phyloP scores from a whole-genome alignment of 345 rosid genomes.

The Garcia nutans region DNA sequence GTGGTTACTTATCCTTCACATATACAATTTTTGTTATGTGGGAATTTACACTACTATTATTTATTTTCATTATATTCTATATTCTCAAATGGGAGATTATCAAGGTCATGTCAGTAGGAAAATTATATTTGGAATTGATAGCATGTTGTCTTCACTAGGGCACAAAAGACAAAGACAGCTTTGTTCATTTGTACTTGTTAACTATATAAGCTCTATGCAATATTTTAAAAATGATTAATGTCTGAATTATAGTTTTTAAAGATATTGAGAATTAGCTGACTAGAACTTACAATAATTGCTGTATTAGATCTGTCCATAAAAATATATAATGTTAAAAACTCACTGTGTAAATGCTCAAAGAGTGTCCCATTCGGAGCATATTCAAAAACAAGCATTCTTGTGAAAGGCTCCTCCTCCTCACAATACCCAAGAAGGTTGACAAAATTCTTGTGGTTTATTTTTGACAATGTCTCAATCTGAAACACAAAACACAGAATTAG shows the following conservation, averaged over 20 bases:
- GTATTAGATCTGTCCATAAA: background rate
- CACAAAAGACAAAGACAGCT: background rate
- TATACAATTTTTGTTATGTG: no score
- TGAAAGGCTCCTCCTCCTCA: conserved; percentile 77
- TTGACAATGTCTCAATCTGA: conserved; percentile 77
- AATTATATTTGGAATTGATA: background rate
- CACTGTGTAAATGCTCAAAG: conserved; percentile 88
- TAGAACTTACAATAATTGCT: background rate
- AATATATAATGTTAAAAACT: conserved; percentile 27
- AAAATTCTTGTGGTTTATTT: conserved; percentile 88
- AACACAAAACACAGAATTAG: conserved; percentile 22
- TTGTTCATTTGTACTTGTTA: background rate
- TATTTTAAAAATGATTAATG: background rate
- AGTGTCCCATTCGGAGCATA: conserved; percentile 97
- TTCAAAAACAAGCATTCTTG: conserved; percentile 90
- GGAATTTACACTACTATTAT: background rate
- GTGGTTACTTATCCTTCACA: no score
- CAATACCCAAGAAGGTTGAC: conserved; percentile 85
- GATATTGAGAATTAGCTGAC: background rate
- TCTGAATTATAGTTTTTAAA: background rate
- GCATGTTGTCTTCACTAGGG: background rate
- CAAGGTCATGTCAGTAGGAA: background rate
- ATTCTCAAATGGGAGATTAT: background rate
- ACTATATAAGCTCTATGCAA: background rate
- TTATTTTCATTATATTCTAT: background rate